Conservation (phyloP, 768 basidiomycete genomes). For the Myochromella boudieri region DNA sequence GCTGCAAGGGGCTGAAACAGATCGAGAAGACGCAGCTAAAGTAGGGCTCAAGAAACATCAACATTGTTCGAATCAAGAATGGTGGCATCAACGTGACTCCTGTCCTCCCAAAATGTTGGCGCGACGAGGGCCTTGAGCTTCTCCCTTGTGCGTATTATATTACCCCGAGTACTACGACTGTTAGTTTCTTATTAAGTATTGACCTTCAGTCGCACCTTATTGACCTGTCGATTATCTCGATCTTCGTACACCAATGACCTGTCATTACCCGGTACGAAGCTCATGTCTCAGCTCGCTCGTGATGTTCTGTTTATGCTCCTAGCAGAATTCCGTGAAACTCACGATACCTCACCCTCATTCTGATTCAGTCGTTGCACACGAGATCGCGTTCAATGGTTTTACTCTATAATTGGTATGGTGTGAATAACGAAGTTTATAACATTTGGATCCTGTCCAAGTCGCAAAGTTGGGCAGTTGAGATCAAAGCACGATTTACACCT, state of each 20-base stretch:
- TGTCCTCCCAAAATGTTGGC: slow-evolving; percentile 44
- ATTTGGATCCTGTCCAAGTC: too few species aligned
- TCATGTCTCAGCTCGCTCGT: slow-evolving; percentile 48
- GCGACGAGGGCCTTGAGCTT: slow-evolving; percentile 35
- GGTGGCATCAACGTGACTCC: slow-evolving; percentile 48
- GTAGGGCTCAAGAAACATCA: slow-evolving; percentile 51
- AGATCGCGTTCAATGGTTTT: too few species aligned
- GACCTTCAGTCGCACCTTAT: slow-evolving; percentile 39
- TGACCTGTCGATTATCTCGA: slow-evolving; percentile 50
- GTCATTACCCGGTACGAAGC: slow-evolving; percentile 44
- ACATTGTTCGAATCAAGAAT: slow-evolving; percentile 46
- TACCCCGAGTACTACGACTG: too few species aligned
- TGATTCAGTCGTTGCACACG: too few species aligned
- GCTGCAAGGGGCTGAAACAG: slow-evolving; percentile 37
- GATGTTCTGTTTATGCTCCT: too few species aligned
- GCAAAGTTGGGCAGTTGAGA: too few species aligned
- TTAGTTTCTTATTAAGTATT: background rate
- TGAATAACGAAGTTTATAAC: too few species aligned
- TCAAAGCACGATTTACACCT: too few species aligned
- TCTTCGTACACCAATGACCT: slow-evolving; percentile 49
- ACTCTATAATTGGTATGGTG: too few species aligned
- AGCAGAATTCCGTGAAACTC: too few species aligned
- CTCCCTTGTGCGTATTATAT: slow-evolving; percentile 32
- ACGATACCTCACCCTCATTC: too few species aligned
- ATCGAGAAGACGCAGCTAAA: slow-evolving; percentile 42